These are phyloP conservation scores for Petrea volubilis DNA, from an alignment of 257 asterid species.

Conservation along the genomic window DNA sequence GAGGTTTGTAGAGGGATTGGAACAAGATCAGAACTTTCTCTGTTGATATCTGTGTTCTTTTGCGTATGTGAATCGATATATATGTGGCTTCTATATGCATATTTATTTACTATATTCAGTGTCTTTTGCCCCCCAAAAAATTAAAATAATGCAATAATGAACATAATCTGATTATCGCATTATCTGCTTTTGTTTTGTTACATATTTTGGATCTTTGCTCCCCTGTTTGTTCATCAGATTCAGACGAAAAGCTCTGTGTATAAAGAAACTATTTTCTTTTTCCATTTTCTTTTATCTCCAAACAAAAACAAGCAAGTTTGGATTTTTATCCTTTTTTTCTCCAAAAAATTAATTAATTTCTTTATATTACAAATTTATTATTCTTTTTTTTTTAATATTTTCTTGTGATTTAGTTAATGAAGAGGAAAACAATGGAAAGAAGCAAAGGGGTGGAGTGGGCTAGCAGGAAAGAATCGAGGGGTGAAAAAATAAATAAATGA, in stretches of 20 bases:
- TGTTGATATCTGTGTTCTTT: constrained; percentile 40
- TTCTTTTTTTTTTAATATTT: background rate
- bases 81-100: constrained; percentile 31
- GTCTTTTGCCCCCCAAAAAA: background rate
- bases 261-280: background rate
- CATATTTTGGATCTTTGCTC: constrained; percentile 18
- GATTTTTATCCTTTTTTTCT: constrained; percentile 7
- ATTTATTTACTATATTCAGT: constrained; percentile 25
- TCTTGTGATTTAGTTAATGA: background rate
- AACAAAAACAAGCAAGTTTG: background rate
- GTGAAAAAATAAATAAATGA: constrained; percentile 2
- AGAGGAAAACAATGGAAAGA: constrained; percentile 30
- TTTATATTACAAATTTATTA: too few relatives aligned
- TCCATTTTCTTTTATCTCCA: background rate
- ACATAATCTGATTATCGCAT: background rate
- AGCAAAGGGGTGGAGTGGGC: constrained; percentile 63
- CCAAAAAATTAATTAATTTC: too few relatives aligned
- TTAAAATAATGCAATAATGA: background rate
- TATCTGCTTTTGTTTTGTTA: constrained; percentile 22
- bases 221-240: constrained; percentile 28
- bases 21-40: constrained; percentile 53
- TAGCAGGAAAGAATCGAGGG: constrained; percentile 67
- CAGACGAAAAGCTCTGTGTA: background rate
- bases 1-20: constrained; percentile 14
- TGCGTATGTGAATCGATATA: constrained; percentile 45